Evolutionary conservation across 805 yeast species (phyloP).

Genomic region (Ogataea trehalophila): DNA sequence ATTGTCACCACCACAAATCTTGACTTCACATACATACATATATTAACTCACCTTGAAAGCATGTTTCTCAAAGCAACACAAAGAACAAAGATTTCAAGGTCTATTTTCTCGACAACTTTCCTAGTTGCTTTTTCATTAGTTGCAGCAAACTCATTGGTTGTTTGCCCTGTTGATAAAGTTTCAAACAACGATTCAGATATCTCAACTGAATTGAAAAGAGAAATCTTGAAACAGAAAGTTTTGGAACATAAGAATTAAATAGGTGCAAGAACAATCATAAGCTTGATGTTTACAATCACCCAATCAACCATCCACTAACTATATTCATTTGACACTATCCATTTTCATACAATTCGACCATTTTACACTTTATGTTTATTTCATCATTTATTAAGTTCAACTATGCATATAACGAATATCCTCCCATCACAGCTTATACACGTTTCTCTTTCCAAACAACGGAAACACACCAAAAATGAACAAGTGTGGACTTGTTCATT

Average conservation of each 20-base stretch:
- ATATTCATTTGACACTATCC: too few species aligned
- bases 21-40: too few species aligned
- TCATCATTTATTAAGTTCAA: too few species aligned
- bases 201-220: constrained; percentile 17
- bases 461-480: neutral
- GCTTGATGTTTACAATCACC: too few species aligned
- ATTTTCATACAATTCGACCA: too few species aligned
- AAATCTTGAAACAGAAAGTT: constrained; percentile 6
- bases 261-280: neutral
- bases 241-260: neutral
- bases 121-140: constrained; percentile 59
- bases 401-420: neutral
- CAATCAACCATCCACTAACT: too few species aligned
- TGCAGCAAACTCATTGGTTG: constrained; percentile 30
- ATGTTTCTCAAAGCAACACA: constrained; percentile 55
- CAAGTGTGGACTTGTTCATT: constrained; percentile 1
- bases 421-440: too few species aligned
- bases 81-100: constrained; percentile 53
- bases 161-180: constrained; percentile 40
- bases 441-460: neutral
- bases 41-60: constrained; percentile 14
- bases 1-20: neutral
- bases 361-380: too few species aligned
- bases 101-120: constrained; percentile 69
- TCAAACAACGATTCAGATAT: constrained; percentile 31